A percentile compares a stretch with the other conserved stretches of the same genome.
Evolutionary conservation across 495 filamentous ascomycete species (phyloP).

Genomic region (Penicillium odoratum): DNA sequence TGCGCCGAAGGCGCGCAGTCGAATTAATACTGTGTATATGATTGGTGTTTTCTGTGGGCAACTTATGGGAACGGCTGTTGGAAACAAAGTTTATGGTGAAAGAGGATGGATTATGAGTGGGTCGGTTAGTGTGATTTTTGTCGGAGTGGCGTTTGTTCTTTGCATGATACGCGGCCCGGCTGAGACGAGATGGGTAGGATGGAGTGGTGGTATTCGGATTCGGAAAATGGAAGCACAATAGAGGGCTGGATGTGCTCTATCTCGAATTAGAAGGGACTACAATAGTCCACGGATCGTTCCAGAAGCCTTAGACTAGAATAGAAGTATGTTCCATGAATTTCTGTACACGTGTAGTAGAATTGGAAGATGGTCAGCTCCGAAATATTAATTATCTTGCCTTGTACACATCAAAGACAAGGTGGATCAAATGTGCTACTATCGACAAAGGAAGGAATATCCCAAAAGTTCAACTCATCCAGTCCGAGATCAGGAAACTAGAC

Average conservation of each 20-base stretch:
- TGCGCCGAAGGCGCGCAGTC: conserved; percentile 68
- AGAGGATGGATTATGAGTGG: conserved; percentile 71
- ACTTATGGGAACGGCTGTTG: conserved; percentile 71
- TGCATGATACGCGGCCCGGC: conserved; percentile 62
- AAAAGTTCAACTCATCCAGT: conserved; percentile 17
- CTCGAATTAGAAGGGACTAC: too few relatives aligned
- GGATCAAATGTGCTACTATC: conserved; percentile 12
- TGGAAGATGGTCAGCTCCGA: too few relatives aligned
- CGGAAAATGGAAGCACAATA: conserved; percentile 5
- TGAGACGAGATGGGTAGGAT: conserved; percentile 74
- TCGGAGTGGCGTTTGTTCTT: conserved; percentile 58
- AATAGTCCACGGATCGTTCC: too few relatives aligned
- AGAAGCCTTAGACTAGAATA: too few relatives aligned
- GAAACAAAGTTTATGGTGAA: conserved; percentile 66
- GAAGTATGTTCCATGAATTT: too few relatives aligned
- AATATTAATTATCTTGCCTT: background rate
- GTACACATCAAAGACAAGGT: background rate
- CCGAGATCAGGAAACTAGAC: conserved; percentile 16
- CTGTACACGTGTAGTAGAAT: too few relatives aligned
- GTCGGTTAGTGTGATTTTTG: conserved; percentile 66
- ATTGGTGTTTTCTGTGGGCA: conserved; percentile 72
- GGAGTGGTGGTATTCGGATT: conserved; percentile 57
- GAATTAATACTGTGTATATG: conserved; percentile 86
- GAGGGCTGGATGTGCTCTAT: too few relatives aligned
- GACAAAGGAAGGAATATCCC: conserved; percentile 19